Evolutionary conservation across 2,329 filamentous ascomycete genomes (phyloP), one percentile per base, ranked within the genome.

Genomic region (Fusarium incarnatum): DNA sequence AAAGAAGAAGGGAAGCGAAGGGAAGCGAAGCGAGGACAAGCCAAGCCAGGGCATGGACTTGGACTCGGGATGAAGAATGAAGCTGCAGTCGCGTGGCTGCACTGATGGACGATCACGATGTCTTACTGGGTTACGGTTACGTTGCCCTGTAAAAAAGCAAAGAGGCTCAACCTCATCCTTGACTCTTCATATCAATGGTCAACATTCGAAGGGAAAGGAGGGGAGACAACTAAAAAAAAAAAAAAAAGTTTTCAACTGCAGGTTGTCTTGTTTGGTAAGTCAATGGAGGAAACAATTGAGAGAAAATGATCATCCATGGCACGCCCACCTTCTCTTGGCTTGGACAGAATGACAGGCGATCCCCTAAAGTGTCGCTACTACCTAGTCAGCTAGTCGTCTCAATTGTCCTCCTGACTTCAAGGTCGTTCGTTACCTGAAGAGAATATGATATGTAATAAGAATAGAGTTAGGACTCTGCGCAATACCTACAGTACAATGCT

Each of bases 71-170:
- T 50, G 61, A 67, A 58, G 48, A 56, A 56, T 54, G 61, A 67
- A 58, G 48, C 64, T 67, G 56, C 53, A 67, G 45, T 30, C 20
- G 59, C 18, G 59, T 64, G 55, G 63, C 60, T 66, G 44, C 32
- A 44, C 45, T 56, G 27, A 42, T 30, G 28, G 68, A 44, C 45
- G 59, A 41, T 56, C 63, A 71, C 49, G 46, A 59, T 49, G 48
- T 55, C 52, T 48, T 44, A 55, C 48, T 69, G 45, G 55, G 32
- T 47, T 55, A 46, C 34, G 25, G 40, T 32, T 55, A 20, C 37
- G 52, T 61, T 44, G 64, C 48, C 45, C 71, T 70, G 54, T 45
- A 27, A 40, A 69, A 70, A 71, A 72, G 68, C 64, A 71, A 71
- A 65, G 59, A 62, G 54, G 53, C 48, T 58, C 53, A 72, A 48